These are phyloP conservation scores for Hypseocharis bilobata DNA, from an alignment of 441 rosid species.

Conservation along the genomic window DNA sequence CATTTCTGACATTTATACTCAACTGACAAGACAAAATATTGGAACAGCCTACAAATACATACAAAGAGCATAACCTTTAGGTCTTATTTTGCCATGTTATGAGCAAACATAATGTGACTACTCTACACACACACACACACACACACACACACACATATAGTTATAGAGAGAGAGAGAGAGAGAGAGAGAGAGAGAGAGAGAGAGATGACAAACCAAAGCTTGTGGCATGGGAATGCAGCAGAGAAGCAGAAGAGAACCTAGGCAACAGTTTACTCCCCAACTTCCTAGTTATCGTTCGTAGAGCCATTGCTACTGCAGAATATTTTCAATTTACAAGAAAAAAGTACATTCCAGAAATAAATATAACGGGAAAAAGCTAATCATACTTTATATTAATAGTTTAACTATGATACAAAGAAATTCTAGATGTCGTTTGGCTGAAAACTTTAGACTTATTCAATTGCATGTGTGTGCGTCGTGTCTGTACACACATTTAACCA, in stretches of 20 bases:
- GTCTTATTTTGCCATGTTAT: background rate
- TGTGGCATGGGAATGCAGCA: constrained; percentile 77
- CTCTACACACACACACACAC: background rate
- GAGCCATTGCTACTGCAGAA: constrained; percentile 38
- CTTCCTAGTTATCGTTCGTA: constrained; percentile 37
- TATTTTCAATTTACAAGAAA: background rate
- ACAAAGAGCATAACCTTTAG: background rate
- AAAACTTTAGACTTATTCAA: too few relatives aligned
- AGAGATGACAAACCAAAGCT: constrained; percentile 62
- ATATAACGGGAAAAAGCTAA: too few relatives aligned
- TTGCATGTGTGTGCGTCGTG: too few relatives aligned
- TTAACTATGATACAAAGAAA: too few relatives aligned
- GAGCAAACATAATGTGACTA: background rate
- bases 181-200: background rate
- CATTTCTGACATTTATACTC: background rate
- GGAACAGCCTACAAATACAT: background rate
- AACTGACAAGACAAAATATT: background rate
- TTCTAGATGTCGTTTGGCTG: too few relatives aligned
- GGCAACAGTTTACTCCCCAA: constrained; percentile 35
- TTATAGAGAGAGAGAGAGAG: background rate
- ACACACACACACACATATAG: too few relatives aligned
- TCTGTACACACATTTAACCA: too few relatives aligned
- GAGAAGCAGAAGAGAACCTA: constrained; percentile 37
- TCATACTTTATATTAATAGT: too few relatives aligned
- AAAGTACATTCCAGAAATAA: too few relatives aligned